phyloP scores from a whole-genome alignment of 352 stramenopile genomes.

The Aphanomyces invadans region DNA sequence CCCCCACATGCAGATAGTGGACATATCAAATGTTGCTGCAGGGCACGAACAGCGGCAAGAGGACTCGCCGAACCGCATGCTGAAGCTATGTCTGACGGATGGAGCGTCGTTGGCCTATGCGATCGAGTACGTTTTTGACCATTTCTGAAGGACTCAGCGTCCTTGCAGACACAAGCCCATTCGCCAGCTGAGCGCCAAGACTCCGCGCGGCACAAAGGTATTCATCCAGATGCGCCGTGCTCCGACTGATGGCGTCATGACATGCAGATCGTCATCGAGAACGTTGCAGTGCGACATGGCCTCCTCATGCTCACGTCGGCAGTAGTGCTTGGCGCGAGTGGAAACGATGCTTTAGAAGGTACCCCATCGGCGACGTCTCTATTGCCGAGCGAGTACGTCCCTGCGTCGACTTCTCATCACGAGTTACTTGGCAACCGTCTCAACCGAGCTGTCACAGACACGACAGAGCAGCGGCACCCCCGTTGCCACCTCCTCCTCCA shows the following conservation, averaged over 20 bases:
- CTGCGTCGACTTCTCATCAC: too few relatives aligned
- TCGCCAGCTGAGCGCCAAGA: slow-evolving; percentile 43
- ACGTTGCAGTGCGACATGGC: slow-evolving; percentile 61
- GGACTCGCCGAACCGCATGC: slow-evolving; percentile 50
- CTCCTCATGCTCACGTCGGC: slow-evolving; percentile 57
- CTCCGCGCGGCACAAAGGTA: slow-evolving; percentile 54
- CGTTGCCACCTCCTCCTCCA: too few relatives aligned
- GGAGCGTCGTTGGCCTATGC: slow-evolving; percentile 63
- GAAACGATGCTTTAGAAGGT: slow-evolving; percentile 13
- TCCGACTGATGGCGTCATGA: neutral
- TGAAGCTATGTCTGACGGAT: slow-evolving; percentile 79
- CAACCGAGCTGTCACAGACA: too few relatives aligned
- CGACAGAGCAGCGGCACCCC: too few relatives aligned
- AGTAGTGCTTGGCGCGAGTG: slow-evolving; percentile 45
- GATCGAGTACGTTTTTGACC: slow-evolving; percentile 42
- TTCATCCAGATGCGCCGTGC: neutral
- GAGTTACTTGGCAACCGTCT: too few relatives aligned
- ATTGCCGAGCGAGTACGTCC: too few relatives aligned
- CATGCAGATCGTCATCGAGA: slow-evolving; percentile 43
- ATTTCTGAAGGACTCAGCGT: neutral
- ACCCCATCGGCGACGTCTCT: too few relatives aligned
- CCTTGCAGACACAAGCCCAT: slow-evolving; percentile 27
- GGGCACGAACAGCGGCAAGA: slow-evolving; percentile 65
- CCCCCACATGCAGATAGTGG: slow-evolving; percentile 61
- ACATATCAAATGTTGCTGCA: slow-evolving; percentile 72